Percentiles rank a stretch among this genome's conserved stretches.
phyloP scores from a whole-genome alignment of 2,329 filamentous ascomycete genomes.

The Calonectria henricotiae region DNA sequence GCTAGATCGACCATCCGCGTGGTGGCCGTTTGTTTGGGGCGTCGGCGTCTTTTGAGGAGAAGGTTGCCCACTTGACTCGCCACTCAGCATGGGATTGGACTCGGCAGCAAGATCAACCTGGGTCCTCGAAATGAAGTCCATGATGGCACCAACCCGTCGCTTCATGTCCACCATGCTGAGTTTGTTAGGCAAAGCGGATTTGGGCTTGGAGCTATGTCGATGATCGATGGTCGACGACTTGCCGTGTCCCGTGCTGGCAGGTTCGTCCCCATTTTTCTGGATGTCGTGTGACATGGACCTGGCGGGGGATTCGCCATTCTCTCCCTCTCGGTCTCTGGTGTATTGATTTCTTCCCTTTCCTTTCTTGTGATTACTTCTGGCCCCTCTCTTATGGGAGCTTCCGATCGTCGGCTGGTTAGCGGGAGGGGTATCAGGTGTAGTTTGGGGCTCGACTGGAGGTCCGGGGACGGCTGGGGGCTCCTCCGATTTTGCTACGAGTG shows the following conservation, averaged over 20 bases:
- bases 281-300: conserved; percentile 71
- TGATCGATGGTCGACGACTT: conserved; percentile 62
- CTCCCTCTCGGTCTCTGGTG: conserved; percentile 80
- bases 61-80: conserved; percentile 60
- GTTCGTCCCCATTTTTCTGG: conserved; percentile 58
- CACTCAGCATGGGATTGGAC: conserved; percentile 64
- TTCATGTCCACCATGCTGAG: conserved; percentile 92
- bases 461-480: conserved; percentile 53
- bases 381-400: conserved; percentile 72
- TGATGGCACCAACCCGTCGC: conserved; percentile 85
- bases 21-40: conserved; percentile 59
- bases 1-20: conserved; percentile 48
- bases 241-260: conserved; percentile 54
- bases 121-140: conserved; percentile 91
- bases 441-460: conserved; percentile 52
- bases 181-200: conserved; percentile 73
- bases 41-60: conserved; percentile 59
- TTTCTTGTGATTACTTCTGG: conserved; percentile 75
- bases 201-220: conserved; percentile 71
- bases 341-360: conserved; percentile 86
- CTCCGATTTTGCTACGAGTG: conserved; percentile 52
- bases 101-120: conserved; percentile 89
- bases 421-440: conserved; percentile 61
- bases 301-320: conserved; percentile 72
- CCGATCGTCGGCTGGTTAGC: conserved; percentile 64